Base-by-base conservation (phyloP, 306 rosid species). In the Purshia tridentata region DNA sequence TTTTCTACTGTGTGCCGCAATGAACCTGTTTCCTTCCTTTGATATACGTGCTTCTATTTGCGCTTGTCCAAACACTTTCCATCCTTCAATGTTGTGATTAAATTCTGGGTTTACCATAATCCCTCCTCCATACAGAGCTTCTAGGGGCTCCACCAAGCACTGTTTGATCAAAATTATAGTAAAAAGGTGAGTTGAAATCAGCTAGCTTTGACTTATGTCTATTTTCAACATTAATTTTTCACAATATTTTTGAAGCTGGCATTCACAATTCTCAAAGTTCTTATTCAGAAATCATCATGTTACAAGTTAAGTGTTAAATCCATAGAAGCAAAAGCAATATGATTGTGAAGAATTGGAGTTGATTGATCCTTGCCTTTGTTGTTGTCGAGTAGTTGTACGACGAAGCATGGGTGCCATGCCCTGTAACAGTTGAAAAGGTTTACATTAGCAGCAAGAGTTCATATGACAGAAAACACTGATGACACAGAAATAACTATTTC, bases 71-170 rank as follows among this genome's bases (percentile, higher is more conserved):
- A 78, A 78, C 4, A 74, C 79, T 50, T 44, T 75, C 96, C 98
- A 90, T n/a, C 92, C 87, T 22, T 87, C 74, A 57, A 72, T 73
- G 68, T 78, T 78, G 45, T 87, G 44, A 14, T 87, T 86, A 75
- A 90, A 87, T 66, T 79, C 89, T 73, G 98, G 91, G 57, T 92
- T 92, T n/a, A 81, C 84, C 70, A 92, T 83, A 39, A 90, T 75
- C 49, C 98, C 98, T 41, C 98, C 98, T 73, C 89, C 90, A 79
- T 90, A 82, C 15, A 77, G 83, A 77, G 87, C 82, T 72, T 51
- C 82, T 5, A 60, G 35, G 23, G 98, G 90, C 77, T 84, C 88
- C 66, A 0, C 77, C 80, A 78, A 59, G n/a, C 98, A 92, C 98
- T 92, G 87, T 65, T 69, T 59, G 8, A 73, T 81, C 74, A 84